These are phyloP conservation scores for Colletotrichum chrysophilum DNA, from an alignment of 2,329 filamentous ascomycete species.

Conservation along the genomic window DNA sequence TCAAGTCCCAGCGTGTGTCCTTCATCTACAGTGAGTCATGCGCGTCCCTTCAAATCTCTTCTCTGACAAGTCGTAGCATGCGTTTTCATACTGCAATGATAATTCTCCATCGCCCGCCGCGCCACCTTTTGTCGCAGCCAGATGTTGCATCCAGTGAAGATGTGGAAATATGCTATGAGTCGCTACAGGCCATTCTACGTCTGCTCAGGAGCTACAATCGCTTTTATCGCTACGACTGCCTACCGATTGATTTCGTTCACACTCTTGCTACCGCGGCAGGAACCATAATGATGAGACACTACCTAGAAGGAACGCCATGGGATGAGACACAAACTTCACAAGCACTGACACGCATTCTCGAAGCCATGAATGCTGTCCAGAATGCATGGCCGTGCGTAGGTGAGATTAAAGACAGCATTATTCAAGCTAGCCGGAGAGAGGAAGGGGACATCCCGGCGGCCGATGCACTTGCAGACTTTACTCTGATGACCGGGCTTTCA, in stretches of 20 bases:
- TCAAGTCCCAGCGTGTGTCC: slow-evolving; percentile 48
- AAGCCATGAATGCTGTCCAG: slow-evolving; percentile 57
- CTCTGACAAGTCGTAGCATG: slow-evolving; percentile 40
- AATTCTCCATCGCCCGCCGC: slow-evolving; percentile 54
- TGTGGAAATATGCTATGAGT: slow-evolving; percentile 55
- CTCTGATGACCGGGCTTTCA: neutral
- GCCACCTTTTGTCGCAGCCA: slow-evolving; percentile 44
- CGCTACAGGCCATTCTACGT: slow-evolving; percentile 48
- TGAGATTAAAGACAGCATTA: slow-evolving; percentile 43
- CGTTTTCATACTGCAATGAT: slow-evolving; percentile 57
- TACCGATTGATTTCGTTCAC: slow-evolving; percentile 48
- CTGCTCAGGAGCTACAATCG: slow-evolving; percentile 48
- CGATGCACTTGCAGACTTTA: neutral
- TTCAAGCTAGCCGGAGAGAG: slow-evolving; percentile 5
- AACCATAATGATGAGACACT: slow-evolving; percentile 50
- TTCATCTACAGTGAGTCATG: slow-evolving; percentile 23
- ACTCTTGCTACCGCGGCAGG: slow-evolving; percentile 53
- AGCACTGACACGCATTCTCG: slow-evolving; percentile 52
- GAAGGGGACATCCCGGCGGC: neutral
- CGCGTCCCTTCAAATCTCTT: slow-evolving; percentile 32
- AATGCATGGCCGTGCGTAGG: slow-evolving; percentile 51
- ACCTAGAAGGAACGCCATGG: slow-evolving; percentile 43
- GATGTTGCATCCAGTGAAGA: slow-evolving; percentile 46
- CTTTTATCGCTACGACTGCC: slow-evolving; percentile 38
- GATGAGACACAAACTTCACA: slow-evolving; percentile 51